Conservation (phyloP, 371 early-diverging fungal species). For the Coemansia sp. region DNA sequence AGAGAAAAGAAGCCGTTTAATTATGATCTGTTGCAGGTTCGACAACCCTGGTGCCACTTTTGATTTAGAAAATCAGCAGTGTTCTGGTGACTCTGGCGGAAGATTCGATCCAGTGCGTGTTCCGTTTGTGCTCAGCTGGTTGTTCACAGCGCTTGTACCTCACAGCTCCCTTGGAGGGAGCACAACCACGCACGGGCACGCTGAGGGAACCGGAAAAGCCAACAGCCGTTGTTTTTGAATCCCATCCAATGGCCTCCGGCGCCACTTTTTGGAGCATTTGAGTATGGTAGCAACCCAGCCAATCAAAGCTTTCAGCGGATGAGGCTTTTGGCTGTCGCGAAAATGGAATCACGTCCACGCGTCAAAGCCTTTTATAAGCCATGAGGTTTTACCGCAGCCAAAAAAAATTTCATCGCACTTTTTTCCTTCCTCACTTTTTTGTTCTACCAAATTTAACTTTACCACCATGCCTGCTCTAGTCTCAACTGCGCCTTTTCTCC, state of each 20-base stretch:
- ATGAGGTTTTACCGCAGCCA: background rate
- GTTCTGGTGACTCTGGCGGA: background rate
- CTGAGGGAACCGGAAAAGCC: too few relatives aligned
- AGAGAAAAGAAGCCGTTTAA: background rate
- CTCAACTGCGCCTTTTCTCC: conserved; percentile 26
- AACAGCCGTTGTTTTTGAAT: too few relatives aligned
- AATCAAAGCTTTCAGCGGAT: too few relatives aligned
- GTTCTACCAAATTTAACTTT: background rate
- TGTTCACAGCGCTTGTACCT: too few relatives aligned
- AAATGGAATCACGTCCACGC: background rate
- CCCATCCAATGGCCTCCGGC: too few relatives aligned
- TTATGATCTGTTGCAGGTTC: background rate
- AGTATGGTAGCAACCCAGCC: too few relatives aligned
- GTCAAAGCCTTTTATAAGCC: background rate
- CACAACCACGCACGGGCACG: too few relatives aligned
- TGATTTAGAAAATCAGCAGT: conserved; percentile 1
- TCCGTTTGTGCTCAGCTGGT: background rate
- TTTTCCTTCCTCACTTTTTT: background rate
- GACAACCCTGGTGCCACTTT: background rate
- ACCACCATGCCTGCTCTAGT: conserved; percentile 8
- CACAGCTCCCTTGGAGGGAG: too few relatives aligned
- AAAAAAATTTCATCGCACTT: background rate
- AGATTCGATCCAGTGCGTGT: background rate
- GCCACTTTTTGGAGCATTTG: too few relatives aligned
- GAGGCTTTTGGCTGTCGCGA: background rate